These are phyloP conservation scores for Nelumbo lutea DNA, from an alignment of 164 flowering plant genomes.

Conservation along the genomic window DNA sequence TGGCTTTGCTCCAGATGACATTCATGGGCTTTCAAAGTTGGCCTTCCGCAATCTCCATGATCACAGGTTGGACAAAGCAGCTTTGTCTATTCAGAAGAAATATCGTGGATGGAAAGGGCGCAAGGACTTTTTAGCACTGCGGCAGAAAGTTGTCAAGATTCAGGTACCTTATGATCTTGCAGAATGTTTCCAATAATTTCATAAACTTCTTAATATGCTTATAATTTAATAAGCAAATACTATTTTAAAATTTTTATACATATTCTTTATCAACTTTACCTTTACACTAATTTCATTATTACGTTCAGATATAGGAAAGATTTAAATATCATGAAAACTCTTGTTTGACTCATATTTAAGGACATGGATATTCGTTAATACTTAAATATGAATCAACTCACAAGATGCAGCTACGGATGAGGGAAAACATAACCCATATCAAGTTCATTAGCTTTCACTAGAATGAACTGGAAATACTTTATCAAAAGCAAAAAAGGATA, in stretches of 20 bases:
- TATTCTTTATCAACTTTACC: neutral
- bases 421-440: neutral
- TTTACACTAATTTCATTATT: no score
- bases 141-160: constrained; percentile 90
- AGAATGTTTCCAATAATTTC: neutral
- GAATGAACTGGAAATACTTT: neutral
- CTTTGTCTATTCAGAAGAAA: constrained; percentile 92
- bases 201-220: no score
- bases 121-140: constrained; percentile 65
- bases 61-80: constrained; percentile 52
- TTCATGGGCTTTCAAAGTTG: constrained; percentile 55
- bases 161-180: constrained; percentile 44
- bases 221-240: no score
- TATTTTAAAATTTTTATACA: neutral
- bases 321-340: no score
- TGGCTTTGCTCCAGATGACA: constrained; percentile 41
- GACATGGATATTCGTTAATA: no score
- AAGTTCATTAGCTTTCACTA: neutral
- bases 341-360: no score
- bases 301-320: no score
- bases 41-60: constrained; percentile 48
- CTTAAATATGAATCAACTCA: neutral
- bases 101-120: constrained; percentile 94
- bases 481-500: neutral
- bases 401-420: neutral